Evolutionary conservation across 768 basidiomycete species (phyloP), one percentile per base, ranked within the genome.

Genomic region (Xerocomus potaroensis): DNA sequence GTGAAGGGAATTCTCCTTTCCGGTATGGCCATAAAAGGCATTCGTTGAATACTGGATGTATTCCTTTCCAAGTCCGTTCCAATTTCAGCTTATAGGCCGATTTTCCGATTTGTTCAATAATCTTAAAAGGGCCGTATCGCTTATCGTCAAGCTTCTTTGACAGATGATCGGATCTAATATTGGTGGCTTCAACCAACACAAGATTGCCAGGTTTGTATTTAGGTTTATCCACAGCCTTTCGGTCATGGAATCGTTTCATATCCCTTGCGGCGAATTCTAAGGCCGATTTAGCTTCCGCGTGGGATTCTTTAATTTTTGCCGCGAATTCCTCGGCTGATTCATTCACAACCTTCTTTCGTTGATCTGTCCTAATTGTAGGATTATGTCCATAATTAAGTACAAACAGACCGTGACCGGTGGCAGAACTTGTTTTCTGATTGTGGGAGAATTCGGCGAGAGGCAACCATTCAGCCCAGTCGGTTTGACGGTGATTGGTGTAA

Each of bases 351-450:
- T 49, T 48, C 8, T 48, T 38, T 16, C 29, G 12, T 12, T 9
- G 0, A 3, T 31, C 18, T 1, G 16, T 3, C 1, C 41, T 14
- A 3, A 33, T 22, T 14, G 8, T 12, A 4, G 45, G 45, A 6
- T 46, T 37, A 15, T 46, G 45, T 0, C 45, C 38, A 11, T 46
- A 46, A 10, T 46, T 41, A 4, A 41, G 31, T 26, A 44, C 57
- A 57, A 72, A 71, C 0, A 73, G 73, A 0, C 70, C 53, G 11
- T 50, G 27, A 8, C 53, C 43, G 1, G 64, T 46, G 12, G 35
- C 16, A 18, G 27, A 19, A 2, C 4, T 19, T 2, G 23, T 29
- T 29, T 5, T 19, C 5, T 41, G 40, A 11, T 41, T 41, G 6
- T 41, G 40, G 4, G 26, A 1, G 5, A 49, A 49, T n/a, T 49